Evolutionary conservation across 305 asterid genomes (phyloP), one percentile per base, ranked within the genome.

Genomic region (Andrographis paniculata): DNA sequence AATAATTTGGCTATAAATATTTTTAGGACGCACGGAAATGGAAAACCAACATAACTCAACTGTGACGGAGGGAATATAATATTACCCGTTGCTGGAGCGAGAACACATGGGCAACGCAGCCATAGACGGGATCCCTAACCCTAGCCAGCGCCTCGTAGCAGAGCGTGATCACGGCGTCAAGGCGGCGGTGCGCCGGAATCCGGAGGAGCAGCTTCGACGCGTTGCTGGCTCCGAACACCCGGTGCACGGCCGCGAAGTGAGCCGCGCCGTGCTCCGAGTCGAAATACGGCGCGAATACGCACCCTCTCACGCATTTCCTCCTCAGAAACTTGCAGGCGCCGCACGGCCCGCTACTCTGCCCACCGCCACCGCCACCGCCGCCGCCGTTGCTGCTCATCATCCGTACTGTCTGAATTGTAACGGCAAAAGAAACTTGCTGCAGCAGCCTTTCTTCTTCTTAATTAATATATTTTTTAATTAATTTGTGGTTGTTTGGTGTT

Each of bases 261-360:
- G 83, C 60, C 9, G 94, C 58, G 40, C 94, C 95, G 24, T 85
- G 93, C 6, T 89, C 92, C 0, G 91, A 68, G 76, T 80, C 94
- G 52, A 89, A 85, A 50, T 85, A 78, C 0, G 96, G 95, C 12
- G 98, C 95, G 43, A 89, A 89, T 0, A 89, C 30, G 74, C 94
- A 89, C 1, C 88, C 83, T 44, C 31, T 73, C 0, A 80, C 69
- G 46, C 98, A 89, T 52, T 89, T 89, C 61, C 98, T 58, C 27
- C 94, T 59, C 0, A 89, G 84, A 55, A 78, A 89, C 70, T 89
- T 89, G 91, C 98, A 89, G 14, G 98, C 98, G 3, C 96, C 94
- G 41, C 98, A 89, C 5, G 98, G 98, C 35, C 85, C 85, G 2
- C 60, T n/a, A n/a, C n/a, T n/a, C n/a, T n/a, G 59, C 6, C 56